Conservation (phyloP, 148 eudicot genomes). For the Dysphania ambrosioides region DNA sequence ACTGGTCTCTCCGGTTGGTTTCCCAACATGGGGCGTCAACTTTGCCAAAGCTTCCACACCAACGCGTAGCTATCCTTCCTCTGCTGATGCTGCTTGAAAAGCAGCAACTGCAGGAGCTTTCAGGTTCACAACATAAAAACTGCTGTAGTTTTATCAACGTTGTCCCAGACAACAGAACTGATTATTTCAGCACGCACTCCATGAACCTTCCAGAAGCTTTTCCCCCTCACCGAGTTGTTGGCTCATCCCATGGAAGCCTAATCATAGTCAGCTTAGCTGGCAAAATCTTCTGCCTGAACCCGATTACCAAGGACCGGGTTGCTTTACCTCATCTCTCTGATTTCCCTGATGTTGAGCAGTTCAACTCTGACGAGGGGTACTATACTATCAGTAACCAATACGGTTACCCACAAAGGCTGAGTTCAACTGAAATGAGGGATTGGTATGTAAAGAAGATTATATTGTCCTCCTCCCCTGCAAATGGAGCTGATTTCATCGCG, state of each 20-base stretch:
- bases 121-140: not conserved
- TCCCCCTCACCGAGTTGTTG: not conserved
- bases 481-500: not conserved
- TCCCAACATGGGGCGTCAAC: not conserved
- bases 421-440: not conserved
- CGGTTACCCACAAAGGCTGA: not conserved
- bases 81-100: not conserved
- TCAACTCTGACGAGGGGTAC: no score
- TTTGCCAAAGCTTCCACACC: not conserved
- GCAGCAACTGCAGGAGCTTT: not conserved
- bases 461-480: not conserved
- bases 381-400: not conserved
- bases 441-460: not conserved
- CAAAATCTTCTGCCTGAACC: not conserved
- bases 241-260: not conserved
- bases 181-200: not conserved
- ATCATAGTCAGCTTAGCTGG: not conserved
- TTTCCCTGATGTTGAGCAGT: not conserved
- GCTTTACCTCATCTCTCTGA: not conserved
- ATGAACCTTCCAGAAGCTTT: not conserved
- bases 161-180: not conserved
- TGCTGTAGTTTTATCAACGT: not conserved
- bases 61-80: not conserved
- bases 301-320: not conserved
- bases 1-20: not conserved